Evolutionary conservation across 2,329 filamentous ascomycete genomes (phyloP).

Genomic region (Aspergillus glaucus): DNA sequence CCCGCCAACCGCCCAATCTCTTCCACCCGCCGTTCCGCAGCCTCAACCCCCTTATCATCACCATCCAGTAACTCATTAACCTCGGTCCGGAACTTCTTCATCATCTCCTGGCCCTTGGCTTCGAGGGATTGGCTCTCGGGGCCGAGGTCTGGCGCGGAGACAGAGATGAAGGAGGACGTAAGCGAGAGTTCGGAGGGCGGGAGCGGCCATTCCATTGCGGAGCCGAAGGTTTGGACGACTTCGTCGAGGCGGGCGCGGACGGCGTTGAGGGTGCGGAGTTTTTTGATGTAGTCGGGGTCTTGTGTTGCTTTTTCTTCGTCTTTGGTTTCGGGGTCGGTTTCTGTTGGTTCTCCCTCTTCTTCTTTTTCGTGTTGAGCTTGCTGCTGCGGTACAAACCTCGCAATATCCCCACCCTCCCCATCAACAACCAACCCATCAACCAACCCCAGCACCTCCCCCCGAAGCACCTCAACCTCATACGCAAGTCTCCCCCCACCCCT

Average conservation of each 20-base stretch:
- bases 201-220: slow-evolving; percentile 92
- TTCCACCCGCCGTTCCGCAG: slow-evolving; percentile 67
- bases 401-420: slow-evolving; percentile 57
- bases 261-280: slow-evolving; percentile 73
- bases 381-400: slow-evolving; percentile 57
- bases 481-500: slow-evolving; percentile 80
- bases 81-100: slow-evolving; percentile 59
- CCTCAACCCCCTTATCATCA: slow-evolving; percentile 52
- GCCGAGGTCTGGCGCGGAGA: slow-evolving; percentile 74
- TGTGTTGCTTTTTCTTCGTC: slow-evolving; percentile 1
- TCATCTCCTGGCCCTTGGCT: slow-evolving; percentile 79
- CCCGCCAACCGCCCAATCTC: slow-evolving; percentile 66
- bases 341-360: slow-evolving; percentile 9
- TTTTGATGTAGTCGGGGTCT: slow-evolving; percentile 65
- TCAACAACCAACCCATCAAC: slow-evolving; percentile 73
- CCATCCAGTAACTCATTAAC: slow-evolving; percentile 61
- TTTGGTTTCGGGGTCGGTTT: slow-evolving; percentile 2
- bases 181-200: slow-evolving; percentile 82
- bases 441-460: slow-evolving; percentile 79
- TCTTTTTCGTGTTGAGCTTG: slow-evolving; percentile 17
- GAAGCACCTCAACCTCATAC: slow-evolving; percentile 88
- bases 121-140: slow-evolving; percentile 64
- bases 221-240: slow-evolving; percentile 85
- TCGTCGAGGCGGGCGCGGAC: slow-evolving; percentile 79
- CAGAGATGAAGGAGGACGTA: slow-evolving; percentile 78